Evolutionary conservation across 805 yeast species (phyloP).

Genomic region (Ogataea nonfermentans): DNA sequence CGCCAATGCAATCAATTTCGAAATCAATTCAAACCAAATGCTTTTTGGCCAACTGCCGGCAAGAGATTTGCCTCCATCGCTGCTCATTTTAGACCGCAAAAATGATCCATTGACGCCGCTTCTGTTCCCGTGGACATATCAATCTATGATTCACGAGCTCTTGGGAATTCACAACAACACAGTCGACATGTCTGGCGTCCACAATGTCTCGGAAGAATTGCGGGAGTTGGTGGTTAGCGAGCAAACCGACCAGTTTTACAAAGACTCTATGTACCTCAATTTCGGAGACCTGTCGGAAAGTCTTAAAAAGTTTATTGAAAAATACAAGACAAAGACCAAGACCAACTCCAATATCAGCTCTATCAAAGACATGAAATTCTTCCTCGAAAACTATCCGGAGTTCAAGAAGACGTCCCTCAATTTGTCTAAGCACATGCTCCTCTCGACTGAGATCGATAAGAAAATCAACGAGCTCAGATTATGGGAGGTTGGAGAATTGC

Average conservation of each 20-base stretch:
- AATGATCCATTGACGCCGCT: slow-evolving; percentile 94
- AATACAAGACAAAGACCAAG: slow-evolving; percentile 78
- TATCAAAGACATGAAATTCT: slow-evolving; percentile 84
- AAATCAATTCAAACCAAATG: slow-evolving; percentile 53
- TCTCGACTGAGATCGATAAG: slow-evolving; percentile 82
- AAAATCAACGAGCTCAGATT: slow-evolving; percentile 61
- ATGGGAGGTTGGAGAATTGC: slow-evolving; percentile 87
- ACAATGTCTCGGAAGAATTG: slow-evolving; percentile 57
- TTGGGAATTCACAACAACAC: slow-evolving; percentile 80
- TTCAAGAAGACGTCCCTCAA: slow-evolving; percentile 84
- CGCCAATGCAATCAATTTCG: slow-evolving; percentile 62
- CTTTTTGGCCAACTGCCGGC: slow-evolving; percentile 65
- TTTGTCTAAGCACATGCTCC: slow-evolving; percentile 87
- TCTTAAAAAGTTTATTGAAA: slow-evolving; percentile 79
- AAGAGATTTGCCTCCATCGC: slow-evolving; percentile 64
- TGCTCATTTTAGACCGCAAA: slow-evolving; percentile 77
- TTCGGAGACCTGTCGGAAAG: slow-evolving; percentile 93
- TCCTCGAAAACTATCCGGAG: slow-evolving; percentile 92
- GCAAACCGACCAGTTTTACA: slow-evolving; percentile 73
- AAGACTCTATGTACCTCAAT: slow-evolving; percentile 79
- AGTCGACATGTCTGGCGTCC: slow-evolving; percentile 59
- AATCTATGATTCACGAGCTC: slow-evolving; percentile 94
- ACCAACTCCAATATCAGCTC: slow-evolving; percentile 69
- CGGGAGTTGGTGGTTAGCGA: slow-evolving; percentile 62
- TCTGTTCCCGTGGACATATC: slow-evolving; percentile 95